Percentiles rank a stretch among this genome's conserved stretches.
Evolutionary conservation across 106 monocot species (phyloP).

Genomic region (Ottelia alismoides): DNA sequence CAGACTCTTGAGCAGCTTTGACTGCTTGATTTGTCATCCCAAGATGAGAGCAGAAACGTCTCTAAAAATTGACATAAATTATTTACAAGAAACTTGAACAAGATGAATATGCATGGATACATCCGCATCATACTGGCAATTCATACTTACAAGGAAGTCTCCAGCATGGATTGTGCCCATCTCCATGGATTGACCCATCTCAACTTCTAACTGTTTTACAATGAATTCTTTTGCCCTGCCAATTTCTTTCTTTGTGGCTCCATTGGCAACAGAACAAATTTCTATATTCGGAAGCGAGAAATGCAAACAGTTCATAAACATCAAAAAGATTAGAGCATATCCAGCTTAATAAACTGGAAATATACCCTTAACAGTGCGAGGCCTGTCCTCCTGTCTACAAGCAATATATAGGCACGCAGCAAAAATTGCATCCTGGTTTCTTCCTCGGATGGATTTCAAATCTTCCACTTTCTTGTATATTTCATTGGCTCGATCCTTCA

Average conservation of each 20-base stretch:
- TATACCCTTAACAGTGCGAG: constrained; percentile 58
- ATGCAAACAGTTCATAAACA: too few relatives aligned
- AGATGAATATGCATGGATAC: too few relatives aligned
- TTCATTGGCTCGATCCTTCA: constrained; percentile 60
- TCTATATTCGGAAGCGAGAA: constrained; percentile 23
- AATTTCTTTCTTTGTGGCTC: constrained; percentile 67
- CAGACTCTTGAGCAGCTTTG: constrained; percentile 55
- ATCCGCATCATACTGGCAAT: too few relatives aligned
- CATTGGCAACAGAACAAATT: constrained; percentile 57
- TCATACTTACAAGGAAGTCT: constrained; percentile 49
- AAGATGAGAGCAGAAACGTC: constrained; percentile 50
- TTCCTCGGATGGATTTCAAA: constrained; percentile 32
- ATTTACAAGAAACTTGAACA: too few relatives aligned
- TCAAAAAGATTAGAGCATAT: too few relatives aligned
- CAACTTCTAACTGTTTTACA: constrained; percentile 48
- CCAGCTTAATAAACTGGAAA: too few relatives aligned
- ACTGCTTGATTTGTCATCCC: constrained; percentile 57
- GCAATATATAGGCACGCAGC: constrained; percentile 60
- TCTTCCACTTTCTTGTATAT: constrained; percentile 55
- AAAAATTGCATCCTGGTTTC: constrained; percentile 60
- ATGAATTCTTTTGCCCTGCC: constrained; percentile 58
- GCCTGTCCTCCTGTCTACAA: constrained; percentile 48
- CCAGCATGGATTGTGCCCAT: constrained; percentile 67
- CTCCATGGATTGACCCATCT: constrained; percentile 65
- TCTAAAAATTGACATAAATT: too few relatives aligned